phyloP scores from a whole-genome alignment of 1,284 basidiomycete species.

The Tilletia caries region DNA sequence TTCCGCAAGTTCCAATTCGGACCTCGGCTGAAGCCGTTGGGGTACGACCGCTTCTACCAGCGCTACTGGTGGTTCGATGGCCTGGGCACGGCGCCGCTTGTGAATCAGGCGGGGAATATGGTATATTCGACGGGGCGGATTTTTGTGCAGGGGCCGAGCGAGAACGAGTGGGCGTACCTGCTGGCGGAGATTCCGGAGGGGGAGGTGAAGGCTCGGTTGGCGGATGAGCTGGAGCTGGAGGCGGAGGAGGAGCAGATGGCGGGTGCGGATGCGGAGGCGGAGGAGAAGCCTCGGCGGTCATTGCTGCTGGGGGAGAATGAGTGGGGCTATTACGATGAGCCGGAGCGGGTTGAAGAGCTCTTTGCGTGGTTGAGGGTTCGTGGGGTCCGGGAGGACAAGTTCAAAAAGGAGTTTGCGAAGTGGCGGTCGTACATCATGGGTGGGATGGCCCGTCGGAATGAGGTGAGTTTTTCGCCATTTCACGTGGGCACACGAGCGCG shows the following conservation, averaged over 20 bases:
- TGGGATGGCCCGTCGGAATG: conserved; percentile 60
- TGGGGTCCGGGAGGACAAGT: conserved; percentile 77
- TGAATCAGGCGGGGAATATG: conserved; percentile 62
- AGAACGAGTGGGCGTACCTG: conserved; percentile 64
- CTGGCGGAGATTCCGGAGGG: conserved; percentile 61
- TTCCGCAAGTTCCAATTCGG: conserved; percentile 80
- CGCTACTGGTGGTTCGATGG: conserved; percentile 99
- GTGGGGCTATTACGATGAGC: conserved; percentile 83
- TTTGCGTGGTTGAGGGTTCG: conserved; percentile 85
- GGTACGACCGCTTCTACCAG: conserved; percentile 88
- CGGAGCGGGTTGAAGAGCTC: conserved; percentile 82
- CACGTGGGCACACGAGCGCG: too few species aligned
- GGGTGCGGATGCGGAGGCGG: conserved; percentile 60
- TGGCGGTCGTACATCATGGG: conserved; percentile 81
- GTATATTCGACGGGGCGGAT: conserved; percentile 79
- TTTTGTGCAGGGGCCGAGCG: conserved; percentile 82
- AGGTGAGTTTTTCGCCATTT: background rate
- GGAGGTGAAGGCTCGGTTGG: conserved; percentile 49
- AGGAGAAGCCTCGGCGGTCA: conserved; percentile 57
- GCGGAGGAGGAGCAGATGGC: conserved; percentile 61
- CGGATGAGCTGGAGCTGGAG: conserved; percentile 67
- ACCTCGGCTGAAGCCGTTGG: conserved; percentile 79
- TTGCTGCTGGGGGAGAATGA: conserved; percentile 70
- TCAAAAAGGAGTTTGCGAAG: conserved; percentile 73
- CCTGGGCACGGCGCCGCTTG: conserved; percentile 74